Conservation (phyloP, 2,329 filamentous ascomycete genomes). For the Trichophyton rubrum region DNA sequence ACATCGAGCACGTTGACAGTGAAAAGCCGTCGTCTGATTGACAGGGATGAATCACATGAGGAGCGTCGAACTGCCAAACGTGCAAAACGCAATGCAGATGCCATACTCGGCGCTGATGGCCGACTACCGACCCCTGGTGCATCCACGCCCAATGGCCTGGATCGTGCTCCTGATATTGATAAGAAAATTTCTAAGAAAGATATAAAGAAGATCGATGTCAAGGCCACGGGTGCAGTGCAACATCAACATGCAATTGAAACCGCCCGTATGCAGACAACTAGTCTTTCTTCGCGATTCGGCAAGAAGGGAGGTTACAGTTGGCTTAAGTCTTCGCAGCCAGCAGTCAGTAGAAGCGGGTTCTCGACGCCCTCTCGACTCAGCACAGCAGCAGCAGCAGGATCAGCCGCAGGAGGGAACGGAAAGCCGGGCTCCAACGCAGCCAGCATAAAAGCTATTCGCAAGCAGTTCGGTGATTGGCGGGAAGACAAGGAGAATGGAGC, state of each 20-base stretch:
- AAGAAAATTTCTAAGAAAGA: slow-evolving; percentile 80
- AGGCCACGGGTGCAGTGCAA: slow-evolving; percentile 62
- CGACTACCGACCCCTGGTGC: slow-evolving; percentile 48
- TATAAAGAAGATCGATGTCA: slow-evolving; percentile 59
- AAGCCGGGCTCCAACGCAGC: slow-evolving; percentile 23
- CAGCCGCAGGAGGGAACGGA: slow-evolving; percentile 6
- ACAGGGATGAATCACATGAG: slow-evolving; percentile 58
- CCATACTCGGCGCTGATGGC: slow-evolving; percentile 45
- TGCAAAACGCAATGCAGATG: slow-evolving; percentile 46
- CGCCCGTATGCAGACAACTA: slow-evolving; percentile 61
- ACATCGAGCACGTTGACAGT: slow-evolving; percentile 34
- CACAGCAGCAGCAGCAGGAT: slow-evolving; percentile 13
- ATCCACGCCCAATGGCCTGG: slow-evolving; percentile 30
- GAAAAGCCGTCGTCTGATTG: slow-evolving; percentile 49
- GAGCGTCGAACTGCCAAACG: slow-evolving; percentile 58
- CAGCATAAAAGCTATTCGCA: slow-evolving; percentile 22
- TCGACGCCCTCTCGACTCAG: slow-evolving; percentile 26
- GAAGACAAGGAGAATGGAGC: slow-evolving; percentile 62
- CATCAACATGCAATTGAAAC: slow-evolving; percentile 76
- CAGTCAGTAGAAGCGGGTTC: slow-evolving; percentile 25
- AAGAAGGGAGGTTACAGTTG: slow-evolving; percentile 38
- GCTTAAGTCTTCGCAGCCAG: slow-evolving; percentile 27
- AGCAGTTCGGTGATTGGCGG: slow-evolving; percentile 59
- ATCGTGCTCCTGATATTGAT: slow-evolving; percentile 47
- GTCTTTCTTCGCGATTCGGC: slow-evolving; percentile 38